Evolutionary conservation across 2,329 filamentous ascomycete genomes (phyloP).

Genomic region (Exophiala calicioides): DNA sequence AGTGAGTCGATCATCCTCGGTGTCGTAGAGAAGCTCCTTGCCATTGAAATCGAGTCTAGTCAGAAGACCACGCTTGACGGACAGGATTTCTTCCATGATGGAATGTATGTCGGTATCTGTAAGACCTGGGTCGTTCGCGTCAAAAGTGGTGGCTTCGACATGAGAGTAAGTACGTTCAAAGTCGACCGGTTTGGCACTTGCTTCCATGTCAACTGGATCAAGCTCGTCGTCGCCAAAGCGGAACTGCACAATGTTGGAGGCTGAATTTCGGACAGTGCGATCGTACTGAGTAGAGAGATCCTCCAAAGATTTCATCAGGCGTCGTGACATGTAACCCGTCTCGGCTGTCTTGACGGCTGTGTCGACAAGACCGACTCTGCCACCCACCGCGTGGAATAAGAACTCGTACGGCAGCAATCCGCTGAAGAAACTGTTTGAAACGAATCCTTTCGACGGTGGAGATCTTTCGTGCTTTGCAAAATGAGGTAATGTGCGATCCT

Average conservation of each 20-base stretch:
- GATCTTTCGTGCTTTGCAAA: conserved; percentile 91
- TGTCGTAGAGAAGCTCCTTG: conserved; percentile 64
- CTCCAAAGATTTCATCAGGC: conserved; percentile 96
- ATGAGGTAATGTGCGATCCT: conserved; percentile 90
- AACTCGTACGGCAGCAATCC: conserved; percentile 90
- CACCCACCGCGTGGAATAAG: conserved; percentile 96
- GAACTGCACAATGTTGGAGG: conserved; percentile 88
- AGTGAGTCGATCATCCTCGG: conserved; percentile 40
- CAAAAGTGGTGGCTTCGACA: conserved; percentile 71
- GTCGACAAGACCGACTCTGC: conserved; percentile 96
- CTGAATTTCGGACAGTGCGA: conserved; percentile 88
- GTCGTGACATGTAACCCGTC: conserved; percentile 97
- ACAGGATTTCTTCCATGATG: conserved; percentile 68
- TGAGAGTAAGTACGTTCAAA: conserved; percentile 91
- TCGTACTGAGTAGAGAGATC: conserved; percentile 94
- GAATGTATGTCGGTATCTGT: conserved; percentile 71
- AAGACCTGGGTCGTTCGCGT: conserved; percentile 72
- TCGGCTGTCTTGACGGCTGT: conserved; percentile 94
- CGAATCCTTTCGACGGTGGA: conserved; percentile 94
- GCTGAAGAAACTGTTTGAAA: conserved; percentile 95
- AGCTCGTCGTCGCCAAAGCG: conserved; percentile 95
- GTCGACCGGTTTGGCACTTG: conserved; percentile 84
- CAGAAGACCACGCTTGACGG: conserved; percentile 66
- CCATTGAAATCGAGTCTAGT: conserved; percentile 62
- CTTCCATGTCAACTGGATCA: conserved; percentile 97